Evolutionary conservation across 345 rosid genomes (phyloP).

Genomic region (Conringia planisiliqua): DNA sequence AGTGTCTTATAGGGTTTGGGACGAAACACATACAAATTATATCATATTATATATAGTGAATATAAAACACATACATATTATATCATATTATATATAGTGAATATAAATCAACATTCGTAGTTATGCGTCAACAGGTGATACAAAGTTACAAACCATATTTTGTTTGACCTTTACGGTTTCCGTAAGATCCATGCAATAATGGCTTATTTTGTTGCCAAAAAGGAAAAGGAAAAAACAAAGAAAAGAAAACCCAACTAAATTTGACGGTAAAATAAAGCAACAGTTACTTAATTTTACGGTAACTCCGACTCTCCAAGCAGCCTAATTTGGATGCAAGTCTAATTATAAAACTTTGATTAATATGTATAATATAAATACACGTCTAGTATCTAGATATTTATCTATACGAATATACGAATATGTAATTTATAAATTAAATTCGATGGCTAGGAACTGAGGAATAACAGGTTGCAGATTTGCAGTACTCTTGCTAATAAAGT

Average conservation of each 20-base stretch:
- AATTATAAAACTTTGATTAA: too few relatives aligned
- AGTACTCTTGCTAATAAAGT: background rate
- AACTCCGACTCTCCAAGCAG: background rate
- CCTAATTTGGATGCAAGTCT: background rate
- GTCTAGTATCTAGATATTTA: background rate
- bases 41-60: background rate
- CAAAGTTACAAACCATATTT: background rate
- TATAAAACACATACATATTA: slow-evolving; percentile 1
- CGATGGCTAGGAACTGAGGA: background rate
- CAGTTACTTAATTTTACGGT: background rate
- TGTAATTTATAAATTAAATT: background rate
- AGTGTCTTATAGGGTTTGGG: background rate
- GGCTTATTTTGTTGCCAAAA: background rate
- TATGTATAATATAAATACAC: background rate
- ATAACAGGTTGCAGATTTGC: background rate
- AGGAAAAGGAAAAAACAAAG: too few relatives aligned
- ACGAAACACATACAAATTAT: background rate
- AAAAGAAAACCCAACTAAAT: background rate
- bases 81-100: background rate
- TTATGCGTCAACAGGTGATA: slow-evolving; percentile 7
- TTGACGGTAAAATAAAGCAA: background rate
- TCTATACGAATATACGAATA: background rate
- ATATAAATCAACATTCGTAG: slow-evolving; percentile 1
- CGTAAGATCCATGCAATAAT: background rate
- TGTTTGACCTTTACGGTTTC: slow-evolving; percentile 18